Base-by-base conservation (phyloP, 2,329 filamentous ascomycete genomes). In the Microdochium bolleyi region DNA sequence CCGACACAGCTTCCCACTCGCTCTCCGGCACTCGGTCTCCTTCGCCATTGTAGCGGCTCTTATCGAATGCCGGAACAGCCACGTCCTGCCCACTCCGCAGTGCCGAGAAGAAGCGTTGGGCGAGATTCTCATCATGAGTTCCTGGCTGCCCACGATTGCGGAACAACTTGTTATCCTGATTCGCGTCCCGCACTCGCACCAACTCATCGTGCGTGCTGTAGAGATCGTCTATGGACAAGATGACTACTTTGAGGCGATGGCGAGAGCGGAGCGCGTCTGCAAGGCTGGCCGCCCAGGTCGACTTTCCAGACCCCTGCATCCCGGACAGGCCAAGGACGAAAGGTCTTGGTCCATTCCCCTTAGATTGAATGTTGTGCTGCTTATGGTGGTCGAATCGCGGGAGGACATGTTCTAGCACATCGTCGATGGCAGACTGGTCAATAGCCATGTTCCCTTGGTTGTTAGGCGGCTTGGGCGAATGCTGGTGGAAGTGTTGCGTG, bases 281-380 rank as follows among this genome's bases (percentile, higher is more conserved):
- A 25, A 49, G 48, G 48, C n/a, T 25, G 14, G 14, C 22, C 4
- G 48, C 48, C 48, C 48, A 49, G 16, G 48, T 49, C 25, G 48
- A 49, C 48, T 49, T 49, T 21, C 48, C 48, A 49, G 48, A 49
- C 21, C 48, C 48, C 25, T 49, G 48, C 48, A 49, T 22, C 4
- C 48, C 48, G 8, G 48, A 49, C 14, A 49, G 48, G 9, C 48
- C 48, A 9, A 49, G 48, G 16, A 49, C 48, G 22, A 49, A 49
- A 4, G 48, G 48, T 25, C 48, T 49, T 16, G 24, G 48, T 34
- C 30, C 30, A 34, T 34, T 34, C 8, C 14, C 14, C 30, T 8
- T 34, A 14, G 30, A 8, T 34, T 34, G 30, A 34, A 8, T 14
- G 8, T 34, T 14, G 14, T 34, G 14, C 30, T 34, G 30, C 30